Percentiles rank a stretch among this genome's conserved stretches.
Evolutionary conservation across 345 rosid genomes (phyloP).

Genomic region (Eucalyptus dawsonii): DNA sequence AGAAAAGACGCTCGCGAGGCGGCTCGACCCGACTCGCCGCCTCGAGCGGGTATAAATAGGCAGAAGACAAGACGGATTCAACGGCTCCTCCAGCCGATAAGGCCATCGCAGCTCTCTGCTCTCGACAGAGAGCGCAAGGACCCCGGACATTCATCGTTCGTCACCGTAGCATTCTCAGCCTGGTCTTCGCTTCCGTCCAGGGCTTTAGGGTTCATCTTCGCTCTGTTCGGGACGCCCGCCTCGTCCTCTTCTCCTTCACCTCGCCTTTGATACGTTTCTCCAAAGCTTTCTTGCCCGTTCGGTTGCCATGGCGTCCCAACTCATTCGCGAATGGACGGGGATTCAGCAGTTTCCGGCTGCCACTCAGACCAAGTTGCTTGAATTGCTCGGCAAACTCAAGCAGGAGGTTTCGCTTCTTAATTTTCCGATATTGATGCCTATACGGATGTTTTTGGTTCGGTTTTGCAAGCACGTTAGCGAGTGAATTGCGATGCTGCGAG

Average conservation of each 20-base stretch:
- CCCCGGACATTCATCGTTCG: not conserved
- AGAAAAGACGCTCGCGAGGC: not conserved
- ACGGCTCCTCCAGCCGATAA: not conserved
- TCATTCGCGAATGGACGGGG: constrained; percentile 68
- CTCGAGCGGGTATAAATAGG: not conserved
- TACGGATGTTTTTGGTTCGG: not conserved
- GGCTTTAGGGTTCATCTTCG: not conserved
- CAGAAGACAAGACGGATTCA: not conserved
- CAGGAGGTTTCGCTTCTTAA: constrained; percentile 38
- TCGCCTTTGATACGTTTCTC: not conserved
- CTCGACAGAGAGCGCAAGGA: not conserved
- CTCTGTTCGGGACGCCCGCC: not conserved
- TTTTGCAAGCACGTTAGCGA: not conserved
- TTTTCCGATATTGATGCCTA: not conserved
- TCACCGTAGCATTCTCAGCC: not conserved
- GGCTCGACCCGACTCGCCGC: not conserved
- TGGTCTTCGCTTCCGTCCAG: not conserved
- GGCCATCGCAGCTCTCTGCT: not conserved
- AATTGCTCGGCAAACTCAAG: constrained; percentile 58
- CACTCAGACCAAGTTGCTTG: constrained; percentile 60
- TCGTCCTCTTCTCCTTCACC: not conserved
- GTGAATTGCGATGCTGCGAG: not conserved
- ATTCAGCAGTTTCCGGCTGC: constrained; percentile 77
- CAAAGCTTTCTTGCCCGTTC: not conserved
- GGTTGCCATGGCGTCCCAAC: constrained; percentile 17